Evolutionary conservation across 257 asterid genomes (phyloP).

Genomic region (Solanum stenotomum): DNA sequence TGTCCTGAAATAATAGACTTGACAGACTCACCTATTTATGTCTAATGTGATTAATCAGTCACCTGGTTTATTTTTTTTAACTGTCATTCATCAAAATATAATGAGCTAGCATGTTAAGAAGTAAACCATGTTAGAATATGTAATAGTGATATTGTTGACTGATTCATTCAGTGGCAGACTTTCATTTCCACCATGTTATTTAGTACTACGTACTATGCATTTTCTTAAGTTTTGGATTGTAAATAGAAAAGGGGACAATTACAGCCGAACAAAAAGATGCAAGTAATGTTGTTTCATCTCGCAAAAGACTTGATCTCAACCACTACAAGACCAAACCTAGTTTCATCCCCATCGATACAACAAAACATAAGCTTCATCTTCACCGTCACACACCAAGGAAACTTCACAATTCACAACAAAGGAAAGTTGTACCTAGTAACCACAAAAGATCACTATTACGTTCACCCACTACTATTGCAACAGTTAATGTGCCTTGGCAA

Average conservation of each 20-base stretch:
- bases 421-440: not conserved
- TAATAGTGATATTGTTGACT: not conserved
- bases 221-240: not conserved
- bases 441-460: not conserved
- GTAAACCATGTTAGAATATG: not conserved
- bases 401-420: not conserved
- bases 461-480: not conserved
- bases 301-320: not conserved
- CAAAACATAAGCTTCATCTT: not conserved
- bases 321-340: not conserved
- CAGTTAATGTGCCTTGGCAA: conserved; percentile 32
- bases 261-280: not conserved
- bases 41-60: conserved; percentile 11
- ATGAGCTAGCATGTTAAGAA: not conserved
- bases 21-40: conserved; percentile 58
- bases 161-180: not conserved
- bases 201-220: not conserved
- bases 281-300: not conserved
- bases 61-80: not conserved
- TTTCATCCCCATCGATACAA: not conserved
- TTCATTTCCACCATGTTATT: not conserved
- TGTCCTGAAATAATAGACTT: conserved; percentile 73
- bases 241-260: not conserved
- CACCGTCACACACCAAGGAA: not conserved
- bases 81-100: not conserved